Evolutionary conservation across 345 rosid genomes (phyloP), one percentile per base, ranked within the genome.

Genomic region (Syzygium jambos): DNA sequence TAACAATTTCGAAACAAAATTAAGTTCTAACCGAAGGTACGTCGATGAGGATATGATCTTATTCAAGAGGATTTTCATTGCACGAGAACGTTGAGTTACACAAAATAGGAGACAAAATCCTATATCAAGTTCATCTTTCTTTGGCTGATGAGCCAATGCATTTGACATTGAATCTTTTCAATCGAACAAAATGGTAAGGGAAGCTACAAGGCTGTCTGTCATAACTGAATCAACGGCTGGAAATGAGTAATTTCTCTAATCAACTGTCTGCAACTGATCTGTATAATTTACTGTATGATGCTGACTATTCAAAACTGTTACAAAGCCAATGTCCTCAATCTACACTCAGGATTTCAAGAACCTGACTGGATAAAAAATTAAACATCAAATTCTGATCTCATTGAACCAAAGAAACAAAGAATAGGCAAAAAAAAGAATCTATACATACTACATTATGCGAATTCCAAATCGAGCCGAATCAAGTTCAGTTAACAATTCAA

Each of bases 21-120:
- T 61, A 30, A 61, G 0, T n/a, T 61, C 73, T 61, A n/a, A 61
- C 19, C 5, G 0, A 61, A n/a, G 19, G 34, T 1, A 61, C 38
- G 9, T n/a, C 0, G 10, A 3, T 0, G 5, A 9, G 38, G 73
- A 6, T 61, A 61, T 0, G 9, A 61, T 61, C 9, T 13, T 61
- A 13, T 61, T 61, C 19, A 61, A n/a, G 2, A 61, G 30, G 38
- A n/a, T 14, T n/a, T n/a, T 61, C 4, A 30, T n/a, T 1, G 19
- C 1, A 4, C 10, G 14, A 30, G 38, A 61, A 61, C 34, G 9
- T 61, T 2, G 19, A 61, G 19, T 17, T 4, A n/a, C 73, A 6
- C 73, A 61, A 61, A n/a, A 61, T 61, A 61, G 4, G 73, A 61
- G 73, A n/a, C 73, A n/a, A 29, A n/a, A n/a, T 61, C 34, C 73